A percentile compares a stretch with the other conserved stretches of the same genome.
phyloP scores from a whole-genome alignment of 108 stramenopile species.

The Cyclostephanos invisitatus region DNA sequence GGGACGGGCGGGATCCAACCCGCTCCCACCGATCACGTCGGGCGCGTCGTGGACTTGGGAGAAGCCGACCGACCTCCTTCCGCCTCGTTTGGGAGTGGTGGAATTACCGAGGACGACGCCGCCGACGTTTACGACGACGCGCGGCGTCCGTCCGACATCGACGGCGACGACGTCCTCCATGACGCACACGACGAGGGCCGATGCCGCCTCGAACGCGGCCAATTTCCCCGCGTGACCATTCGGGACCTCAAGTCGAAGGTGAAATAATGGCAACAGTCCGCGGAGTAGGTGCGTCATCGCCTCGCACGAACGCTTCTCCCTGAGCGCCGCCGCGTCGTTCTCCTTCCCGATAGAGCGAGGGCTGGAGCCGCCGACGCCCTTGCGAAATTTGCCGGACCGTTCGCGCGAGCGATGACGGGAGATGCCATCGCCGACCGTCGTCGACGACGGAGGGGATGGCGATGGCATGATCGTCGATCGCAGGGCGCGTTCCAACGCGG shows the following conservation, averaged over 20 bases:
- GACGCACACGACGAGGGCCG: conserved; percentile 43
- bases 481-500: conserved; percentile 35
- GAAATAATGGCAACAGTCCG: conserved; percentile 57
- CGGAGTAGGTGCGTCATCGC: conserved; percentile 59
- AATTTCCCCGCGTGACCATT: conserved; percentile 77
- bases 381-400: not conserved
- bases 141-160: not conserved
- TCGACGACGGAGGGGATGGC: not conserved
- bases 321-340: not conserved
- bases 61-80: conserved; percentile 43
- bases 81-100: conserved; percentile 32
- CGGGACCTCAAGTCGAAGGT: conserved; percentile 60
- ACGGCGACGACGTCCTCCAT: conserved; percentile 21
- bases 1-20: not conserved
- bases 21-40: not conserved
- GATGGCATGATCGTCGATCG: conserved; percentile 17
- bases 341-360: not conserved
- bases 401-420: not conserved
- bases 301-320: conserved; percentile 22
- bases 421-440: not conserved
- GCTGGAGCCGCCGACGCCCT: not conserved
- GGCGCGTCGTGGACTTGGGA: conserved; percentile 13
- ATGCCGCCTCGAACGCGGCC: conserved; percentile 53
- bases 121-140: not conserved
- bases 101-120: conserved; percentile 3